Conservation (phyloP, 108 stramenopile species). For the Pseudonitzschia pungens region DNA sequence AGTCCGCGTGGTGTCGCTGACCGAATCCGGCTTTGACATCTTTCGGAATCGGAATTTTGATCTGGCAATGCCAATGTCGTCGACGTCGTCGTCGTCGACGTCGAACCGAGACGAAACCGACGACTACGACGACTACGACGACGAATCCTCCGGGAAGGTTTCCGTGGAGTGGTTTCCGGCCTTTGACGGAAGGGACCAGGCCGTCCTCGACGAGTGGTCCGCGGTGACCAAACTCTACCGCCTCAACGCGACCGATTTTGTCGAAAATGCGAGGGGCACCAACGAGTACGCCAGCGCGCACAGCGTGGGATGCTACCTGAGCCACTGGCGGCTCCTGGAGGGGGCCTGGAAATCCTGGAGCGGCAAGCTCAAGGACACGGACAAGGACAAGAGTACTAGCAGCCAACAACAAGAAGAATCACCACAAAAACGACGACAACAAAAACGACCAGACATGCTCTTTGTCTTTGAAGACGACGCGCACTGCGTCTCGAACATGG, state of each 20-base stretch:
- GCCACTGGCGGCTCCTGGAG: slow-evolving; percentile 20
- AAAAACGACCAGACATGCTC: background rate
- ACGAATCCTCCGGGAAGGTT: background rate
- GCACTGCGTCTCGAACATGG: background rate
- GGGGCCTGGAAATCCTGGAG: slow-evolving; percentile 8
- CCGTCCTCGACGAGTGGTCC: background rate
- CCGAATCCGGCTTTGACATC: background rate
- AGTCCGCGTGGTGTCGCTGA: background rate
- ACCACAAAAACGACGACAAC: background rate
- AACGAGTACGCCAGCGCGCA: slow-evolving; percentile 12
- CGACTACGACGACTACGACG: background rate
- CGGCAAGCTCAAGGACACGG: background rate
- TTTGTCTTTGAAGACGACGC: slow-evolving; percentile 28
- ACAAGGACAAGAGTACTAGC: background rate
- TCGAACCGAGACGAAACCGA: background rate
- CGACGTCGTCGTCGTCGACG: background rate
- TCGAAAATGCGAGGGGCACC: background rate
- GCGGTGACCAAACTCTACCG: background rate
- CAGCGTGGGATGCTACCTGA: slow-evolving; percentile 21
- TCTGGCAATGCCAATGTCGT: background rate
- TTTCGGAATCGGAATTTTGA: slow-evolving; percentile 8
- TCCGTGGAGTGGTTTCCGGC: slow-evolving; percentile 9
- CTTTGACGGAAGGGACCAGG: slow-evolving; percentile 13
- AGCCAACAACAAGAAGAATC: background rate
- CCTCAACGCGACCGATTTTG: slow-evolving; percentile 12